Base-by-base conservation (phyloP, 1,284 basidiomycete species). In the Coniferiporia weirii region DNA sequence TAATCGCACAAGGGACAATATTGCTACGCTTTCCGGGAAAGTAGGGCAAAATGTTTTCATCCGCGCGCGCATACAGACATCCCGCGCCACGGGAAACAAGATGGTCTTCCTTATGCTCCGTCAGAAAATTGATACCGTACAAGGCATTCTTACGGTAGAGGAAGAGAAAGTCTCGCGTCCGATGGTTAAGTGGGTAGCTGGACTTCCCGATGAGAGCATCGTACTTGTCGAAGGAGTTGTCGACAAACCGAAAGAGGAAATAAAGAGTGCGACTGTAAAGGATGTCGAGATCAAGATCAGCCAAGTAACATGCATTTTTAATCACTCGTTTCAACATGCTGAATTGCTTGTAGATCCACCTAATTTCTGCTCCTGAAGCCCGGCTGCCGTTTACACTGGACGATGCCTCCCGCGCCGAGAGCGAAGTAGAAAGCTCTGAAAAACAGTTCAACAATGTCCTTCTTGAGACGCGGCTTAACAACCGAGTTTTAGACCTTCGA, bases 61-160 rank as follows among this genome's bases (percentile, higher is more conserved):
- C 65, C 89, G 95, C 66, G 95, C 95, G 17, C 87, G 96, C 63
- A 82, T 99, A 46, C 94, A 98, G 72, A 96, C 91, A 38, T 90
- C 89, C 48, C 87, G 97, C 65, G 89, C 92, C 1, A 92, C 95
- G 72, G 91, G 91, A 72, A 84, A 79, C 76, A 99, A 96, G 78
- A 94, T 98, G 83, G 91, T 92, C 56, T 99, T 99, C 76, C 76
- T 99, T 60, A 88, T 87, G 68, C 81, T 99, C 62, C 90, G 97
- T 60, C 95, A 99, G 72, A 85, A 92, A 66, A 87, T 83, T 43
- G 82, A 92, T 70, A 92, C 95, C 1, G 87, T 99, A 4, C 97
- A 99, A 73, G 94, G 91, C 45, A 78, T 98, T 15, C 77, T 98
- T 52, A 78, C 81, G 45, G 84, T 91, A 50, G 79, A 90, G 40